A percentile compares a stretch with the other conserved stretches of the same genome.
Evolutionary conservation across 2,329 filamentous ascomycete genomes (phyloP).

Genomic region (Tolypocladium cylindrosporum): DNA sequence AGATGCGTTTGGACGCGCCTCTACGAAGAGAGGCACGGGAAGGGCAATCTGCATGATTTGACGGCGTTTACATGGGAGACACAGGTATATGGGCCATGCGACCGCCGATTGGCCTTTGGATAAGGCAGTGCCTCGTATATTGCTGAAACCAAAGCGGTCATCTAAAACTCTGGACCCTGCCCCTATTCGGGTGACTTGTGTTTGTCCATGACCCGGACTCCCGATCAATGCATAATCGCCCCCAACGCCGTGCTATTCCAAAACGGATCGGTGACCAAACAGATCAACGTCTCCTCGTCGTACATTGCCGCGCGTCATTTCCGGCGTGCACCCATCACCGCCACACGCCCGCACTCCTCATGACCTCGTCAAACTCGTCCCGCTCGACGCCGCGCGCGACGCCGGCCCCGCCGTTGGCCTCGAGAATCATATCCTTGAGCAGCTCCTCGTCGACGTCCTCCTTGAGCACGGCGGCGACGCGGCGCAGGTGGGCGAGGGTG

Average conservation of each 20-base stretch:
- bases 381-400: conserved; percentile 60
- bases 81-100: background rate
- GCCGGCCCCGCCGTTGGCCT: conserved; percentile 77
- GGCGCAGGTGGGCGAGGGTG: conserved; percentile 65
- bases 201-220: background rate
- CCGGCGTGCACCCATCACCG: conserved; percentile 35
- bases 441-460: conserved; percentile 77
- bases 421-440: conserved; percentile 86
- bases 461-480: conserved; percentile 71
- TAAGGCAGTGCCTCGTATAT: background rate
- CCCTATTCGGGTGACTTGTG: background rate
- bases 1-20: background rate
- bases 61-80: background rate
- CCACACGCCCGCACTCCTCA: conserved; percentile 77
- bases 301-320: background rate
- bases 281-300: background rate
- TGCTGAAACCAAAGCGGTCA: background rate
- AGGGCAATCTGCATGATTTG: background rate
- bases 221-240: background rate
- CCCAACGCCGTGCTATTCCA: conserved; percentile 5
- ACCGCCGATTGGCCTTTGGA: background rate
- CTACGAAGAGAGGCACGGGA: background rate
- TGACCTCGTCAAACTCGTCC: conserved; percentile 78
- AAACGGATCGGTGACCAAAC: background rate
- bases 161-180: background rate